Percentiles rank a stretch among this genome's conserved stretches.
phyloP scores from a whole-genome alignment of 306 rosid genomes.

The Abrus pulchellus region DNA sequence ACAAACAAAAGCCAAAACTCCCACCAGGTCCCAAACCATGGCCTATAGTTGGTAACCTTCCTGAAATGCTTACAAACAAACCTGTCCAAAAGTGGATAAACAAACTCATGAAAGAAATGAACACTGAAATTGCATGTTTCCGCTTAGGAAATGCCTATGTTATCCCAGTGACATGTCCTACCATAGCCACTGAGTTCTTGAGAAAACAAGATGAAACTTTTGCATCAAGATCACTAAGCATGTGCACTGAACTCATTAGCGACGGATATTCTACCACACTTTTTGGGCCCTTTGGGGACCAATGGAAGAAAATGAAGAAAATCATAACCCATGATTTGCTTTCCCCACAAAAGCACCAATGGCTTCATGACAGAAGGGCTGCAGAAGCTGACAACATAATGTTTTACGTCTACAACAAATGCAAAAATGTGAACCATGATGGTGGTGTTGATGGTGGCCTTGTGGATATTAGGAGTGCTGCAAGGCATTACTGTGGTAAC shows the following conservation, averaged over 20 bases:
- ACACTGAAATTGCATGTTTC: slow-evolving; percentile 58
- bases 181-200: slow-evolving; percentile 49
- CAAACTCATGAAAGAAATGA: slow-evolving; percentile 37
- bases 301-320: slow-evolving; percentile 52
- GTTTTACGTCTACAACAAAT: slow-evolving; percentile 35
- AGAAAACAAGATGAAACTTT: slow-evolving; percentile 52
- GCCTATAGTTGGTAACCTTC: slow-evolving; percentile 52
- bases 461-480: too few relatives aligned
- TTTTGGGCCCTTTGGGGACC: slow-evolving; percentile 35
- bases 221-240: slow-evolving; percentile 50
- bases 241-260: slow-evolving; percentile 17
- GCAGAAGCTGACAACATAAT: slow-evolving; percentile 54
- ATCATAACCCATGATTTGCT: slow-evolving; percentile 13
- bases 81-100: slow-evolving; percentile 49
- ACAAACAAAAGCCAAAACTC: background rate
- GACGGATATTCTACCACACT: background rate
- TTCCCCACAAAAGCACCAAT: background rate
- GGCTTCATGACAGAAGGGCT: slow-evolving; percentile 50
- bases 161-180: slow-evolving; percentile 42
- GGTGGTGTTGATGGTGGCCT: too few relatives aligned
- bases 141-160: slow-evolving; percentile 54
- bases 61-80: slow-evolving; percentile 50
- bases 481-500: slow-evolving; percentile 34
- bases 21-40: slow-evolving; percentile 57
- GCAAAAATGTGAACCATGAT: background rate